Evolutionary conservation across 169 alveolate species (phyloP), one percentile per base, ranked within the genome.

Genomic region (Plasmodium gonderi): DNA sequence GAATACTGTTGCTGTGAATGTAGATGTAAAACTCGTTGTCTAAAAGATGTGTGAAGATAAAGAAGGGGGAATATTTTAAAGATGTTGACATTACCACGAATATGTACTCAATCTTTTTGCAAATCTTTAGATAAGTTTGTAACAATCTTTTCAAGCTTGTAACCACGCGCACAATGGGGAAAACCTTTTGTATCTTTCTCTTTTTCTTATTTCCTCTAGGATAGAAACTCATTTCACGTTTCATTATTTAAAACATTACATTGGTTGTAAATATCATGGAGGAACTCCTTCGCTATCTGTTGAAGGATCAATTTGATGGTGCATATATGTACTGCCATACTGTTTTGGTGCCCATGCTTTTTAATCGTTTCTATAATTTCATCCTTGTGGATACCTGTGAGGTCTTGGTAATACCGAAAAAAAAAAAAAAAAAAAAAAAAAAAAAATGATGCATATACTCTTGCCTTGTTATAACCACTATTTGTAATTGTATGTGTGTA

Each of bases 21-120:
- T 82, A 82, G 14, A 82, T 82, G 31, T 82, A 82, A 75, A 82
- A 82, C 20, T 82, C 92, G 60, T 82, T 82, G 76, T 82, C 92
- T 82, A 40, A 17, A 47, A 44, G 47, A n/a, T 8, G 36, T 23
- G 42, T 5, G 17, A 64, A 4, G 14, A 40, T 17, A 11, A 11
- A 40, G 47, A n/a, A 75, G 20, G 17, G 42, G 0, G 51, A 80
- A 80, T 38, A 14, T 65, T 65, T 65, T 65, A 64, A n/a, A n/a
- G n/a, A n/a, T n/a, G n/a, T n/a, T n/a, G n/a, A n/a, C n/a, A n/a
- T n/a, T n/a, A n/a, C n/a, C n/a, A n/a, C n/a, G n/a, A n/a, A n/a
- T n/a, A n/a, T n/a, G n/a, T n/a, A n/a, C n/a, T n/a, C n/a, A n/a
- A n/a, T n/a, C n/a, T n/a, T n/a, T n/a, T n/a, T n/a, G n/a, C n/a